phyloP scores from a whole-genome alignment of 176 grass and related monocot genomes.

The Triticum timopheevii region DNA sequence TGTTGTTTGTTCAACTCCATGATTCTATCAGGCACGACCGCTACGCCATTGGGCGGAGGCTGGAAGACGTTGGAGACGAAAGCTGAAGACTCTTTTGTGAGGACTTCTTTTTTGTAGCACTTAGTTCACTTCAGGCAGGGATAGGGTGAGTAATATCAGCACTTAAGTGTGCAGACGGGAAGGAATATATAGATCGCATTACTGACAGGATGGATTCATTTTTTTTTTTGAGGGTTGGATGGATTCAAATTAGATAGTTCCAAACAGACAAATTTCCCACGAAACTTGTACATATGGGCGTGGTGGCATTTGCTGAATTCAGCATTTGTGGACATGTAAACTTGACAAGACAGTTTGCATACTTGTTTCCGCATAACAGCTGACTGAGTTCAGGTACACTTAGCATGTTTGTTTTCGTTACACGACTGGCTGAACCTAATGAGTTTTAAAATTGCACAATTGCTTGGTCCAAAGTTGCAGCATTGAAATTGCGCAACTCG shows the following conservation, averaged over 20 bases:
- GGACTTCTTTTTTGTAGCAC: background rate
- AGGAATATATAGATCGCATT: background rate
- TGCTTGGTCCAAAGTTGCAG: background rate
- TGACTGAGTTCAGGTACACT: no score
- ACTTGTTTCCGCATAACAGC: background rate
- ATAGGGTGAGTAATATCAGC: background rate
- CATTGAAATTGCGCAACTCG: background rate
- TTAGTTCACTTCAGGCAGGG: background rate
- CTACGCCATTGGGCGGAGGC: slow-evolving; percentile 39
- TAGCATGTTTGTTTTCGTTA: no score
- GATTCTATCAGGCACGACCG: slow-evolving; percentile 51
- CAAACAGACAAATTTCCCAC: background rate
- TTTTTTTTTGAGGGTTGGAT: no score
- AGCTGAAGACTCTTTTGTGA: background rate
- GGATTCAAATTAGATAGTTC: no score
- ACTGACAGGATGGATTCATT: background rate
- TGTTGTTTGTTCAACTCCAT: slow-evolving; percentile 34
- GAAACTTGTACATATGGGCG: slow-evolving; percentile 9
- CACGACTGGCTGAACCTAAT: background rate
- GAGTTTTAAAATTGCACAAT: background rate
- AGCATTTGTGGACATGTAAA: background rate
- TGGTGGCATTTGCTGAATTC: background rate
- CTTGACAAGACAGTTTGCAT: background rate
- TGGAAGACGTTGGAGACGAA: slow-evolving; percentile 36
- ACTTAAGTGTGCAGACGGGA: background rate